Conservation (phyloP, 352 stramenopile genomes). For the Globisporangium mamillatum region DNA sequence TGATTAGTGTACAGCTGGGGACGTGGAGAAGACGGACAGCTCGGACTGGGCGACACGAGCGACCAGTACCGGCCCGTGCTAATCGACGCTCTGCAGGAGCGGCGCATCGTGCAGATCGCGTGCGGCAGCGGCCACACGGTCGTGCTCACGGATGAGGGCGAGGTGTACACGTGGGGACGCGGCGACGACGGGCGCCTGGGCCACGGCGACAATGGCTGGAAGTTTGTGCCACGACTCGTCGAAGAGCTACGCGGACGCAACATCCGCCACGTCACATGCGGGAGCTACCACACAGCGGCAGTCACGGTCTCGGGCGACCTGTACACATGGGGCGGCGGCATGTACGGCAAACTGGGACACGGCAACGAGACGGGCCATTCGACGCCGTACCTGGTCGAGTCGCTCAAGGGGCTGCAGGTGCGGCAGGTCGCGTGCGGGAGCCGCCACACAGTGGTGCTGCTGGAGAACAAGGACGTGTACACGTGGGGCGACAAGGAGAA, state of each 20-base stretch:
- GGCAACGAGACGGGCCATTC: slow-evolving; percentile 93
- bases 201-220: slow-evolving; percentile 95
- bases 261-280: slow-evolving; percentile 92
- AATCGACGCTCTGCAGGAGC: slow-evolving; percentile 80
- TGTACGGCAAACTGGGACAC: slow-evolving; percentile 94
- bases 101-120: slow-evolving; percentile 84
- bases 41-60: slow-evolving; percentile 83
- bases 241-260: slow-evolving; percentile 90
- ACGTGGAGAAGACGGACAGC: slow-evolving; percentile 83
- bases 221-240: slow-evolving; percentile 94
- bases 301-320: slow-evolving; percentile 93
- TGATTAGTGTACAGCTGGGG: slow-evolving; percentile 83
- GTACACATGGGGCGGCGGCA: slow-evolving; percentile 93
- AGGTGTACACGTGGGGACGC: slow-evolving; percentile 89
- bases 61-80: slow-evolving; percentile 84
- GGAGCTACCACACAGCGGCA: slow-evolving; percentile 95
- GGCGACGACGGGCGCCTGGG: slow-evolving; percentile 88
- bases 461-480: slow-evolving; percentile 89
- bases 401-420: slow-evolving; percentile 88
- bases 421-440: slow-evolving; percentile 93
- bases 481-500: slow-evolving; percentile 97
- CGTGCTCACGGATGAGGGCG: slow-evolving; percentile 84
- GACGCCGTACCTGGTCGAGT: slow-evolving; percentile 92
- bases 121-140: slow-evolving; percentile 88
- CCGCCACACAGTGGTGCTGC: slow-evolving; percentile 91